Conservation (phyloP, 192 early-diverging fungal species). For the Podila epicladia region DNA sequence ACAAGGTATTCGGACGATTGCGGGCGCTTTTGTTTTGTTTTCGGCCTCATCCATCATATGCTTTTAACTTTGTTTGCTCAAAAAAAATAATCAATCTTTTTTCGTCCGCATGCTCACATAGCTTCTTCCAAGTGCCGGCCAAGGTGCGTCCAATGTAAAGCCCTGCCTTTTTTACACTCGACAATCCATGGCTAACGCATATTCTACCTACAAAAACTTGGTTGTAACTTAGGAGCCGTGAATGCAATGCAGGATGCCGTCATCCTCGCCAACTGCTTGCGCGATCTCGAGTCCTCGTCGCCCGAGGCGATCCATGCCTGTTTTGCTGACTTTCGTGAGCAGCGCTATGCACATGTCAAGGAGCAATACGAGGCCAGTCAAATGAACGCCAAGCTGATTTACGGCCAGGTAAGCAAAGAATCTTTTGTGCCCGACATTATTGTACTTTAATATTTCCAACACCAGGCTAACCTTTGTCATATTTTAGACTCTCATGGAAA, state of each 20-base stretch:
- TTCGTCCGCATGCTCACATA: background rate
- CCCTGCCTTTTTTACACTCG: no score
- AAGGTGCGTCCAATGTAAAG: constrained; percentile 1
- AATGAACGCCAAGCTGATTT: constrained; percentile 11
- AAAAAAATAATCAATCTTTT: no score
- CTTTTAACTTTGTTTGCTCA: no score
- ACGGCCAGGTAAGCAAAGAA: constrained; percentile 13
- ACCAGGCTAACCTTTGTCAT: background rate
- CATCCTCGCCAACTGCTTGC: constrained; percentile 27
- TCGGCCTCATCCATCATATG: no score
- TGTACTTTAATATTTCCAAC: no score
- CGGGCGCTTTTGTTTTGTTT: no score
- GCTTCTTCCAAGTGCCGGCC: constrained; percentile 27
- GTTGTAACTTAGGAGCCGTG: no score
- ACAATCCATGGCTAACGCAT: no score
- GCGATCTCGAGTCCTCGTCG: constrained; percentile 9
- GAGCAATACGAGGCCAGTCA: constrained; percentile 12
- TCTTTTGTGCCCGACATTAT: background rate
- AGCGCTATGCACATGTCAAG: constrained; percentile 25
- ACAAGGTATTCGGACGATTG: constrained; percentile 19
- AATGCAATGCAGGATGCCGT: constrained; percentile 38
- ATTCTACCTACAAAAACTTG: no score
- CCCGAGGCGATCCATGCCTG: constrained; percentile 2
- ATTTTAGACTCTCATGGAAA: constrained; percentile 11
- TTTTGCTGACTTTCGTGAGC: constrained; percentile 20